phyloP scores from a whole-genome alignment of 371 early-diverging fungal genomes.

The Amoeboaphelidium protococcarum region DNA sequence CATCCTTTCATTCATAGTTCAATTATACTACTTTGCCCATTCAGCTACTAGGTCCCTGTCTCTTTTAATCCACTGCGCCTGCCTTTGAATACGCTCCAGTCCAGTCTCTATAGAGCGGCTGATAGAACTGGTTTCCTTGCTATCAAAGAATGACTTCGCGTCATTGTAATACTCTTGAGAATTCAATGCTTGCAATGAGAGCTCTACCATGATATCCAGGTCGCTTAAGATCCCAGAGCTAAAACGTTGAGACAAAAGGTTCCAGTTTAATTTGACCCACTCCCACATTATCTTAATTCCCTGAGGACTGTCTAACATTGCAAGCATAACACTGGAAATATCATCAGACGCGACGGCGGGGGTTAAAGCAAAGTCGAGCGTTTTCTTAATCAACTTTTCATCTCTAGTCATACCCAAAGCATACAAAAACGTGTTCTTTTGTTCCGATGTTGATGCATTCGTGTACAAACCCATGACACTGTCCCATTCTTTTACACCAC shows the following conservation, averaged over 20 bases:
- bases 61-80: too few relatives aligned
- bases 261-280: conserved; percentile 46
- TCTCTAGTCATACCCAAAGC: conserved; percentile 39
- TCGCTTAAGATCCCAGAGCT: conserved; percentile 28
- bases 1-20: too few relatives aligned
- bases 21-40: too few relatives aligned
- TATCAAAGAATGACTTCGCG: conserved; percentile 39
- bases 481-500: conserved; percentile 36
- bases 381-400: conserved; percentile 19
- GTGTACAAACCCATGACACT: conserved; percentile 36
- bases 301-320: conserved; percentile 18
- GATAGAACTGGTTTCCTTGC: conserved; percentile 32
- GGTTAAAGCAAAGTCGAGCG: conserved; percentile 29
- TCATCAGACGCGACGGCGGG: conserved; percentile 56
- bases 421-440: conserved; percentile 41
- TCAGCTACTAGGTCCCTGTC: too few relatives aligned
- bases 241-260: conserved; percentile 31
- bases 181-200: conserved; percentile 34
- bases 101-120: conserved; percentile 47
- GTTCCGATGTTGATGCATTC: conserved; percentile 30
- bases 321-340: conserved; percentile 26
- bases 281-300: conserved; percentile 24
- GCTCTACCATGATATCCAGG: conserved; percentile 39
- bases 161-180: conserved; percentile 31
- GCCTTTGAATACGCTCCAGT: conserved; percentile 44